Conservation (phyloP, 768 basidiomycete genomes). For the Agrocybe chaxingu region DNA sequence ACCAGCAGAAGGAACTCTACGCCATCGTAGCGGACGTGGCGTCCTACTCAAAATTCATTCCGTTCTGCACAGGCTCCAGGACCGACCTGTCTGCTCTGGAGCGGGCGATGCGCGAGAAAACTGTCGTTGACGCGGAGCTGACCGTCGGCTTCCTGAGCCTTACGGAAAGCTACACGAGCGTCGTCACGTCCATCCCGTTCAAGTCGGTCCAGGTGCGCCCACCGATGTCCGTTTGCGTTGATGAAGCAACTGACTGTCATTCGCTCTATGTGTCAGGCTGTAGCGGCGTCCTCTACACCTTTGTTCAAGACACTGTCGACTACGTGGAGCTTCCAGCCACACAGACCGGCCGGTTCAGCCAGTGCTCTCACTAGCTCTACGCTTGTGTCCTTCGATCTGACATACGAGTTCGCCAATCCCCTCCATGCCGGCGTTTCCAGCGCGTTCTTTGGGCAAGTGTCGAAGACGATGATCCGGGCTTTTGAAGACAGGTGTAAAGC, state of each 20-base stretch:
- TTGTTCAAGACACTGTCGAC: slow-evolving; percentile 22
- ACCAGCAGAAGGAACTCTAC: slow-evolving; percentile 76
- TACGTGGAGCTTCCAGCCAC: slow-evolving; percentile 18
- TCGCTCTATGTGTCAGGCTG: slow-evolving; percentile 11
- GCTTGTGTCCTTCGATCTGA: slow-evolving; percentile 78
- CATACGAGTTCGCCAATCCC: slow-evolving; percentile 85
- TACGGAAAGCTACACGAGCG: slow-evolving; percentile 83
- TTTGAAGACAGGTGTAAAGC: slow-evolving; percentile 83
- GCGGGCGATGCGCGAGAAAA: slow-evolving; percentile 25
- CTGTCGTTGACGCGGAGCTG: slow-evolving; percentile 77
- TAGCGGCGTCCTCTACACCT: slow-evolving; percentile 21
- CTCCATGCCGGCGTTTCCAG: slow-evolving; percentile 81
- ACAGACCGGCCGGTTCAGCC: not conserved
- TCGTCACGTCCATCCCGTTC: slow-evolving; percentile 75
- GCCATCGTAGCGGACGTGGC: slow-evolving; percentile 82
- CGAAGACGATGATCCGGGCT: slow-evolving; percentile 85
- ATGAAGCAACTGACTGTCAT: not conserved
- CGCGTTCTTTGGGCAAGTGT: slow-evolving; percentile 83
- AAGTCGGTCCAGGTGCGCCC: slow-evolving; percentile 73
- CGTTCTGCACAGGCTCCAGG: slow-evolving; percentile 78
- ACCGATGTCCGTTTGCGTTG: not conserved
- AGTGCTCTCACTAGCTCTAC: slow-evolving; percentile 48
- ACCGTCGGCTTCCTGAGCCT: slow-evolving; percentile 87
- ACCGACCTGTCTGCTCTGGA: slow-evolving; percentile 42
- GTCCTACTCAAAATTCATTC: slow-evolving; percentile 84